phyloP scores from a whole-genome alignment of 2,329 filamentous ascomycete genomes.

The Arthrobotrys megalospora region DNA sequence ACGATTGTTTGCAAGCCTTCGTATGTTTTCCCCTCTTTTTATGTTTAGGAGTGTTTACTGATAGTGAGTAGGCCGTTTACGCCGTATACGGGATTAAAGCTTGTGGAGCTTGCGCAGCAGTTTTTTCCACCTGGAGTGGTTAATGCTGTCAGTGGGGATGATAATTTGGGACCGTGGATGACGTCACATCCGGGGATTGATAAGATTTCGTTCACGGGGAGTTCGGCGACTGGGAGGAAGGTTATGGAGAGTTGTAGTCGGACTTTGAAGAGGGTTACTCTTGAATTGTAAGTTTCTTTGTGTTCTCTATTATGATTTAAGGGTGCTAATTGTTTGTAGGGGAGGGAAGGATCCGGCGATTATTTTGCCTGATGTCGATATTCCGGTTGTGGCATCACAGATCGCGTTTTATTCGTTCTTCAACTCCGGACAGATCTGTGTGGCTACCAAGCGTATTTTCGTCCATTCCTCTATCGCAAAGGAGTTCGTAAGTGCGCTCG shows the following conservation, averaged over 20 bases:
- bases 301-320: background rate
- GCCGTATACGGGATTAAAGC: conserved; percentile 74
- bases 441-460: conserved; percentile 73
- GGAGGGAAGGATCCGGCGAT: conserved; percentile 77
- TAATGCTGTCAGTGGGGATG: conserved; percentile 75
- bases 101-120: conserved; percentile 73
- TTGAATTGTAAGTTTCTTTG: conserved; percentile 70
- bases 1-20: conserved; percentile 74
- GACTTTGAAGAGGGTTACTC: conserved; percentile 75
- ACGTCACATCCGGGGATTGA: conserved; percentile 74
- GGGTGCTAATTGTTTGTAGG: conserved; percentile 41
- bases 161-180: conserved; percentile 74
- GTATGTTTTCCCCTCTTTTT: conserved; percentile 13
- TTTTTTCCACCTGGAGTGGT: conserved; percentile 77
- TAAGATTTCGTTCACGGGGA: conserved; percentile 76
- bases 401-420: conserved; percentile 72
- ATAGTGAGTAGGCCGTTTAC: conserved; percentile 69
- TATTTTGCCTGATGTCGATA: conserved; percentile 73
- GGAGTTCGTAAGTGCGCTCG: conserved; percentile 70
- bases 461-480: conserved; percentile 73
- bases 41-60: background rate
- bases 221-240: conserved; percentile 74
- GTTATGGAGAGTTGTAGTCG: conserved; percentile 73
- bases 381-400: conserved; percentile 70
- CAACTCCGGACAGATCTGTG: conserved; percentile 74